These are phyloP conservation scores for Lichenothelia convexa DNA, from an alignment of 495 filamentous ascomycete species.

Conservation along the genomic window DNA sequence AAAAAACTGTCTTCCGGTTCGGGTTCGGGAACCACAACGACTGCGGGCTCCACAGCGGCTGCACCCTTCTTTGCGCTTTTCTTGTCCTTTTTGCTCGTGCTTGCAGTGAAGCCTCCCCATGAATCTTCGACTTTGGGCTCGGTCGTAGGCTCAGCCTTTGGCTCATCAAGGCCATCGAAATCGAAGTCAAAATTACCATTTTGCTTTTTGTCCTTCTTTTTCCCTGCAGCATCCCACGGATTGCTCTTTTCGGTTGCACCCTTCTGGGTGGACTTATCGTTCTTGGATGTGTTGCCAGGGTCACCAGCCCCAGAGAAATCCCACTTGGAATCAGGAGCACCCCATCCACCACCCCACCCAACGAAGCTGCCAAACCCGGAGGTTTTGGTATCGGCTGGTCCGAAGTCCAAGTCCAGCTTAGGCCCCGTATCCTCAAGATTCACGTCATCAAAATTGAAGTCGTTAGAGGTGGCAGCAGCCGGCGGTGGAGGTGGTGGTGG, in stretches of 20 bases:
- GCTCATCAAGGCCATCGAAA: constrained; percentile 9
- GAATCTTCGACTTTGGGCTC: constrained; percentile 7
- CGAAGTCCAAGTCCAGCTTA: constrained; percentile 13
- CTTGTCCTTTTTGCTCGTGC: constrained; percentile 15
- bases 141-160: not conserved
- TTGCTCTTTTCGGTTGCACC: not conserved
- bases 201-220: constrained; percentile 11
- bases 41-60: constrained; percentile 1
- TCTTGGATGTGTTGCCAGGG: not conserved
- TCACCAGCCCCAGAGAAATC: not conserved
- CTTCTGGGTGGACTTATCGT: not conserved
- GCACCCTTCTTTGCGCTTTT: constrained; percentile 1
- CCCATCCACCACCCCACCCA: constrained; percentile 14
- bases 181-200: constrained; percentile 6
- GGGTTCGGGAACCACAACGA: constrained; percentile 2
- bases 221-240: constrained; percentile 9
- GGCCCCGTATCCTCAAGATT: constrained; percentile 12
- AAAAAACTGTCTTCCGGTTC: constrained; percentile 4
- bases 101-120: constrained; percentile 5
- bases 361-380: constrained; percentile 12
- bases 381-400: constrained; percentile 8
- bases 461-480: constrained; percentile 6
- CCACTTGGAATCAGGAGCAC: constrained; percentile 2
- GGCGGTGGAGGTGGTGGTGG: constrained; percentile 4
- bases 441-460: constrained; percentile 15